A percentile compares a stretch with the other conserved stretches of the same genome.
Conservation (phyloP, 441 rosid genomes). For the Euphorbia corollata region DNA sequence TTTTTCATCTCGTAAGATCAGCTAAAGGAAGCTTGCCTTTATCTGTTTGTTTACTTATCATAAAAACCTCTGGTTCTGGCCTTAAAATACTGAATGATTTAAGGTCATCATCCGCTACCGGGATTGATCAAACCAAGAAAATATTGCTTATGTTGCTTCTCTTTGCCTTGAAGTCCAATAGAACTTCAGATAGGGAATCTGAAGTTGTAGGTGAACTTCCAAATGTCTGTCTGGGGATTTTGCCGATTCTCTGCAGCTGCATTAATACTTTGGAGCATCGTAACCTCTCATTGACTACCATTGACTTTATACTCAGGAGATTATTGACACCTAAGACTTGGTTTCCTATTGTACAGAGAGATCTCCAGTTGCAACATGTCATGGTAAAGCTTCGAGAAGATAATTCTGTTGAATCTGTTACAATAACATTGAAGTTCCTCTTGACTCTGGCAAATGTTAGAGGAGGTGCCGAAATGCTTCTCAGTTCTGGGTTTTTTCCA, state of each 20-base stretch:
- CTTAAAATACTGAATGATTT: conserved; percentile 55
- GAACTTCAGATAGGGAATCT: conserved; percentile 31
- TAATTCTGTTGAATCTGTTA: conserved; percentile 36
- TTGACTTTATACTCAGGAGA: conserved; percentile 51
- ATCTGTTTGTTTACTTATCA: conserved; percentile 42
- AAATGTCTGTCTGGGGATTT: conserved; percentile 53
- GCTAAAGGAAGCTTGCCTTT: conserved; percentile 33
- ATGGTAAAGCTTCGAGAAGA: conserved; percentile 65
- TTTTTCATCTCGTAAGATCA: conserved; percentile 54
- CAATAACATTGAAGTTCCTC: conserved; percentile 59
- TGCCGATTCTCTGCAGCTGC: conserved; percentile 70
- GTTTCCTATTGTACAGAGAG: conserved; percentile 73
- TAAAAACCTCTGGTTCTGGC: conserved; percentile 54
- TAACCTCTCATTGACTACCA: conserved; percentile 55
- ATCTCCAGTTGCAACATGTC: conserved; percentile 57
- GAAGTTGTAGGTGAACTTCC: conserved; percentile 59
- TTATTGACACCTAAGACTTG: conserved; percentile 66
- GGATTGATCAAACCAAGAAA: conserved; percentile 44
- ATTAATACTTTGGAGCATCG: conserved; percentile 43
- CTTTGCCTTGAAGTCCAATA: conserved; percentile 39
- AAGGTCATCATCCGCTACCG: conserved; percentile 37
- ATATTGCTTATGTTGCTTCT: conserved; percentile 60
- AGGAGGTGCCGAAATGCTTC: conserved; percentile 87
- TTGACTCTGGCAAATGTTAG: conserved; percentile 70
- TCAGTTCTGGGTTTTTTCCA: conserved; percentile 58